Evolutionary conservation across 352 stramenopile species (phyloP).

Genomic region (Phytophthora sp.): DNA sequence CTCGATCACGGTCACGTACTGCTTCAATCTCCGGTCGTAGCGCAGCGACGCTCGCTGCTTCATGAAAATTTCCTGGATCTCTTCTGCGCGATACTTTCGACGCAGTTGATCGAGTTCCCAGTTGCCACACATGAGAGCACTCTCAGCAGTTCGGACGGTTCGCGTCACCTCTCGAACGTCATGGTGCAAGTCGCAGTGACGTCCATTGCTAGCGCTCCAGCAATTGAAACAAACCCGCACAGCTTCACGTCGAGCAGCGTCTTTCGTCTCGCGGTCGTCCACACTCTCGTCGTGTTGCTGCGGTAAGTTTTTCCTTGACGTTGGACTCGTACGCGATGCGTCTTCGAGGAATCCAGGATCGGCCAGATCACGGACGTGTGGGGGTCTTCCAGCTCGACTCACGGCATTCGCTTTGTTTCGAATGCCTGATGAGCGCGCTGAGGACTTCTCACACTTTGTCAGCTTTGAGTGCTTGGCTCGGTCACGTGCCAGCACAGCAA

Average conservation of each 20-base stretch:
- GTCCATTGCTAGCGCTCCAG: constrained; percentile 91
- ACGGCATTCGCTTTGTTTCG: constrained; percentile 30
- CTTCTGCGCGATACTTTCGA: constrained; percentile 87
- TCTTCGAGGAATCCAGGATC: constrained; percentile 76
- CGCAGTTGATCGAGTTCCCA: constrained; percentile 91
- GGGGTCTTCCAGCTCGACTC: constrained; percentile 32
- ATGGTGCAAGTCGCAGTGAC: constrained; percentile 72
- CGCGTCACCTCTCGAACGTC: constrained; percentile 52
- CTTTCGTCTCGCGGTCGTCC: constrained; percentile 16
- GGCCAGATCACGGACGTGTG: constrained; percentile 77
- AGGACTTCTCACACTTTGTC: constrained; percentile 3
- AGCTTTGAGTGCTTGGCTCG: constrained; percentile 25
- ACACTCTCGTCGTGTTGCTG: constrained; percentile 16
- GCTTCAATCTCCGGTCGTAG: constrained; percentile 87
- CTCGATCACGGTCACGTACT: constrained; percentile 91
- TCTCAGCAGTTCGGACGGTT: constrained; percentile 66
- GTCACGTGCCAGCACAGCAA: constrained; percentile 56
- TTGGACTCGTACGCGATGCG: constrained; percentile 5
- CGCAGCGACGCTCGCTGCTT: constrained; percentile 86
- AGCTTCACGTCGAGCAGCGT: constrained; percentile 25
- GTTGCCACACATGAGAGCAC: constrained; percentile 91
- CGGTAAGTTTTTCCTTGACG: background rate
- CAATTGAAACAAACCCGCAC: constrained; percentile 91
- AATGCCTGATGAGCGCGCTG: constrained; percentile 8
- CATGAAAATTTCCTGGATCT: constrained; percentile 94